Evolutionary conservation across 2,329 filamentous ascomycete genomes (phyloP), one percentile per base, ranked within the genome.

Genomic region (Epichloe scottii): DNA sequence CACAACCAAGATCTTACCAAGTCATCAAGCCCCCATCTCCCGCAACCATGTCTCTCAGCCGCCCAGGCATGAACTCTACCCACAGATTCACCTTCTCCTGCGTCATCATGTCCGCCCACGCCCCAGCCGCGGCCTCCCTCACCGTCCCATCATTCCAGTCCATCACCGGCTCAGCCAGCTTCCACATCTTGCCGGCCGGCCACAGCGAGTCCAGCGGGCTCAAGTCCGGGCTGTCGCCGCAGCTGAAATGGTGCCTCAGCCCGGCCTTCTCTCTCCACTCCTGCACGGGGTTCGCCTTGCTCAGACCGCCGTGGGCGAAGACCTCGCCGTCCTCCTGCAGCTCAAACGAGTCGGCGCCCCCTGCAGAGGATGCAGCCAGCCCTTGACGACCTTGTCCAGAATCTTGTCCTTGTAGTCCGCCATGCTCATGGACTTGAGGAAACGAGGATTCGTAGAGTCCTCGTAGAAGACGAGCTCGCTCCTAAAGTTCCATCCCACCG

Each of bases 381-480:
- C 55, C 54, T 65, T 66, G 53, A 68, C 60, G 2, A 56, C 58
- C 55, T 61, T 62, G 41, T 63, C 61, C 12, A 68, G 62, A 5
- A 68, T 56, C 52, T 62, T 63, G 48, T 65, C 61, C 30, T 59
- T 58, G 55, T 68, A 68, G 42, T 63, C 62, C n/a, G 59, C 48
- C 65, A 68, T 65, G 44, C 56, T 60, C 57, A 68, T 61, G 42
- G 58, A 51, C 21, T 66, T 66, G 1, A 58, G 54, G 23, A 55
- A 57, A 54, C 65, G 68, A 39, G 65, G 59, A 45, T 56, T 65
- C 8, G 64, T 66, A 14, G 62, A 62, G 10, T 64, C 60, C 39
- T 68, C 66, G 56, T 68, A 68, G 34, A 68, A 68, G 15, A 68
- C 53, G 0, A 66, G 59, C 21, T 68, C 66, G 54, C 64, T 68